Percentiles rank a stretch among this genome's conserved stretches.
Evolutionary conservation across 192 early-diverging fungal genomes (phyloP).

Genomic region (Mortierella antarctica): DNA sequence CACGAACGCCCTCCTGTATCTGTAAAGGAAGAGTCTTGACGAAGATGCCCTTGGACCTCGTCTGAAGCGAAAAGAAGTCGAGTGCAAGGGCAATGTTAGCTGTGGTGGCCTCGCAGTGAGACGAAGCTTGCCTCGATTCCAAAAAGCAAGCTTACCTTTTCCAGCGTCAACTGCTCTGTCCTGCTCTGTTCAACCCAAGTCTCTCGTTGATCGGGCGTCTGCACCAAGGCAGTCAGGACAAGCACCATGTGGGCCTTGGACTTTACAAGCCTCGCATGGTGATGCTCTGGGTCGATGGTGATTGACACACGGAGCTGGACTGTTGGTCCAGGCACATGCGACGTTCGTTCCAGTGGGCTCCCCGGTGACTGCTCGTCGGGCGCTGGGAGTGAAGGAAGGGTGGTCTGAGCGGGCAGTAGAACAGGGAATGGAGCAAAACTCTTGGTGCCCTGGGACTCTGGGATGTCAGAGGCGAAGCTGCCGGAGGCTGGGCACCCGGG

Average conservation of each 20-base stretch:
- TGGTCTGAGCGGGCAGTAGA: constrained; percentile 2
- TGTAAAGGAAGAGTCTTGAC: constrained; percentile 32
- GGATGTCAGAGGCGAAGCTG: constrained; percentile 4
- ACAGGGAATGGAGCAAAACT: too few species aligned
- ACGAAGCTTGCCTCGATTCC: background rate
- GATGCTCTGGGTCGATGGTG: constrained; percentile 33
- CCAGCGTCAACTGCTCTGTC: constrained; percentile 34
- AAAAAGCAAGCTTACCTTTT: constrained; percentile 17
- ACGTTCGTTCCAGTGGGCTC: background rate
- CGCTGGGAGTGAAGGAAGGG: background rate
- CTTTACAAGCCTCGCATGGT: constrained; percentile 25
- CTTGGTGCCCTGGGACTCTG: background rate
- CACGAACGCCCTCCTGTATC: constrained; percentile 30
- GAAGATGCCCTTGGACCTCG: constrained; percentile 27
- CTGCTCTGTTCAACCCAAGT: constrained; percentile 38
- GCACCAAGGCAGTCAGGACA: constrained; percentile 35
- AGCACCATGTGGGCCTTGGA: constrained; percentile 23
- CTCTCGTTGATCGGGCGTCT: constrained; percentile 15
- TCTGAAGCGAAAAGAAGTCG: constrained; percentile 10
- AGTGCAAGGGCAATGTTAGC: background rate
- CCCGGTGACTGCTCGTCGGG: background rate
- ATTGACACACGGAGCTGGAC: constrained; percentile 40
- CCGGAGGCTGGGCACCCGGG: background rate
- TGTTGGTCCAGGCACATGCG: background rate
- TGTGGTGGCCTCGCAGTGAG: background rate